Base-by-base conservation (phyloP, 169 alveolate species). In the Eimeria praecox region DNA sequence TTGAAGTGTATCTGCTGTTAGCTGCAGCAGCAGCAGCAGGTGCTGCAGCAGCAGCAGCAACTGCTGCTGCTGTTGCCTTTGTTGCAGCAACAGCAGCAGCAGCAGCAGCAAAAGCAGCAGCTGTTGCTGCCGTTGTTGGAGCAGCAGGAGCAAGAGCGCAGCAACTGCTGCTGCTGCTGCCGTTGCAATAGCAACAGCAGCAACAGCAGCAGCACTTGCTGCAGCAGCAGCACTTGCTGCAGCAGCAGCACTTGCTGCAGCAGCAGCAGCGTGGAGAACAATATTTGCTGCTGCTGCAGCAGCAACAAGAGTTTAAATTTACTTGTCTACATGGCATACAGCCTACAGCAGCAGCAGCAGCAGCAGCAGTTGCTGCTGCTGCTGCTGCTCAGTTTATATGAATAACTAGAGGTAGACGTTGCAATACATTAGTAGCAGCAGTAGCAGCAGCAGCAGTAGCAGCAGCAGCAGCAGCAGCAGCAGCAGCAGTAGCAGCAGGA, bases 401-500 rank as follows among this genome's bases (percentile, higher is more conserved):
- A 18, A 35, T 35, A 69, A 42, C 10, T 20, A 3, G 44, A 10
- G 80, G 40, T 69, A 69, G 80, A 69, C 38, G 24, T 30, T 69
- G 20, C 38, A 69, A 3, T 6, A 64, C 75, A 64, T 9, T n/a
- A 64, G 80, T 42, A 69, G 80, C 80, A 69, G 80, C 40, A 69
- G 10, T 42, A 69, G 80, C 80, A 69, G 18, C 80, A 69, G 38
- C 80, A n/a, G 80, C 80, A 69, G 44, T 42, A 69, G 80, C 44
- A 69, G 44, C 80, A 69, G 42, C 80, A 69, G 80, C 80, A n/a
- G 80, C 44, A 30, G 44, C n/a, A 35, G 80, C 80, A 69, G 80
- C 20, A 69, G 80, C 80, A 30, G 80, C 80, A 30, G 80, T 2
- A 14, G 66, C 66, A 14, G 66, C 66, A 56, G 27, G n/a, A 20